Evolutionary conservation across 2,329 filamentous ascomycete species (phyloP), one percentile per base, ranked within the genome.

Genomic region (Lasiodiplodia gonubiensis): DNA sequence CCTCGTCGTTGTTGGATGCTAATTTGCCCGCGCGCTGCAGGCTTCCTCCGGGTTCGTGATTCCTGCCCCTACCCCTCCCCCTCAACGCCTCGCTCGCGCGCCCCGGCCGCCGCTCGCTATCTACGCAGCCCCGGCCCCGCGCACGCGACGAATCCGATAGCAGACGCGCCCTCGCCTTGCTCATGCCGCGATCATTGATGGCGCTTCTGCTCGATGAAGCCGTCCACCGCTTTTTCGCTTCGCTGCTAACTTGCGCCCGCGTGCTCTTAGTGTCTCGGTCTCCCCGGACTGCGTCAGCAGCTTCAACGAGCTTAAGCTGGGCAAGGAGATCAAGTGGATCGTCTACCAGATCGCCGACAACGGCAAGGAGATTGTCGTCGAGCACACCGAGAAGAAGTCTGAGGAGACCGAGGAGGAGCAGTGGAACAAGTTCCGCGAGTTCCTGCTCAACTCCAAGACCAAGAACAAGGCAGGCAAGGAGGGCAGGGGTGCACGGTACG

Each of bases 341-440:
- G 89, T 95, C 86, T 94, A 88, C 89, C 93, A 93, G 86, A 88
- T 95, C 79, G 90, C 89, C 72, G 91, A 94, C 81, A 87, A 93
- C 85, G 89, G 89, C 86, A 92, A 90, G 82, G 82, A 92, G 82
- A 93, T 95, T 78, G 89, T 91, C 68, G 88, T 95, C 74, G 92
- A 94, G 81, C 88, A 92, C 79, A 85, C 88, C 66, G 91, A 89
- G 68, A 82, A 82, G 70, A 67, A 67, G 66, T 23, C 54, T n/a
- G 57, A 67, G 23, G 66, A 37, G 23, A 35, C 27, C 48, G 35
- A 59, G 12, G 85, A 89, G 74, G 82, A 82, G 72, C 88, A 93
- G 80, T 94, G 88, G 85, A 87, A 90, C 68, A 81, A 75, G 71
- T 93, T 94, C 86, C 90, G 91, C 74, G 83, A 92, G 80, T 90